These are phyloP conservation scores for Purshia tridentata DNA, from an alignment of 306 rosid genomes.

Conservation along the genomic window DNA sequence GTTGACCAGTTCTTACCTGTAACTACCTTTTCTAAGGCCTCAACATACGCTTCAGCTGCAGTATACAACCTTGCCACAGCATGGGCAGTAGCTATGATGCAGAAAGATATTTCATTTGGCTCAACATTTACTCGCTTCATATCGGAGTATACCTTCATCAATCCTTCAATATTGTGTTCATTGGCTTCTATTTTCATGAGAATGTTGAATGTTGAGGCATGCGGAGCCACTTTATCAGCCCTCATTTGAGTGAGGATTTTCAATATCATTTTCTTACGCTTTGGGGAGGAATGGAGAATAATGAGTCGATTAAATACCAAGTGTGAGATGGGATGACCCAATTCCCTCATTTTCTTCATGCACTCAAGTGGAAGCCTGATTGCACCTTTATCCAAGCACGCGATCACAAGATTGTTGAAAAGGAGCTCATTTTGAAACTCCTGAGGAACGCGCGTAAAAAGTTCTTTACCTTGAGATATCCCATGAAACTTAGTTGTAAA, in stretches of 20 bases:
- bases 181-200: conserved; percentile 90
- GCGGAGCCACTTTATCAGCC: conserved; percentile 75
- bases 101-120: conserved; percentile 80
- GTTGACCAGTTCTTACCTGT: conserved; percentile 82
- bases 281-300: conserved; percentile 60
- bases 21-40: conserved; percentile 67
- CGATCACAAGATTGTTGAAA: conserved; percentile 78
- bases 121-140: conserved; percentile 70
- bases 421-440: conserved; percentile 91
- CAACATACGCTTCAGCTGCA: conserved; percentile 71
- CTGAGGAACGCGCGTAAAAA: conserved; percentile 53
- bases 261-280: conserved; percentile 55
- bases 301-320: conserved; percentile 88
- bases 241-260: conserved; percentile 77
- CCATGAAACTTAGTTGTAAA: conserved; percentile 78
- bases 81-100: conserved; percentile 83
- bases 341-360: conserved; percentile 89
- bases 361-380: conserved; percentile 74
- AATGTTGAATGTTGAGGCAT: conserved; percentile 87
- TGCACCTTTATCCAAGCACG: conserved; percentile 79
- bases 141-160: conserved; percentile 55
- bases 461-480: conserved; percentile 76
- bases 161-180: conserved; percentile 66
- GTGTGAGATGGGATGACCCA: conserved; percentile 70
- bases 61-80: conserved; percentile 70